A percentile compares a stretch with the other conserved stretches of the same genome.
Conservation (phyloP, 495 filamentous ascomycete genomes). For the Evernia prunastri region DNA sequence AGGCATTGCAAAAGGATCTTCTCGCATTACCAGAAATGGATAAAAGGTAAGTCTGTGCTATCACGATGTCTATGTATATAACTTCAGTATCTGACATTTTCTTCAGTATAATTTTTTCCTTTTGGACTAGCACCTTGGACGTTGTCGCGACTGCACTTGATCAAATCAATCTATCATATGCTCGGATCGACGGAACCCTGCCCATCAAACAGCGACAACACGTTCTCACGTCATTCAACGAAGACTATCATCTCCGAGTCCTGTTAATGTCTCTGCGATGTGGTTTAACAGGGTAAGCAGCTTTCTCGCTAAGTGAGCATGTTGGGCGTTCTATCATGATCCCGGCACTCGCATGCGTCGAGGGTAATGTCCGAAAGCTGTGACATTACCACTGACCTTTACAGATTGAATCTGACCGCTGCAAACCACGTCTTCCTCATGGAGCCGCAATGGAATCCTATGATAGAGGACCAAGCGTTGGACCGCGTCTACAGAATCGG, state of each 20-base stretch:
- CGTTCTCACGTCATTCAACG: slow-evolving; percentile 32
- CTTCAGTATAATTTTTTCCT: slow-evolving; percentile 40
- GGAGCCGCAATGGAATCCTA: slow-evolving; percentile 32
- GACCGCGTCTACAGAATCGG: slow-evolving; percentile 32
- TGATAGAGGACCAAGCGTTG: slow-evolving; percentile 31
- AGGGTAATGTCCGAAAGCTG: too few species aligned
- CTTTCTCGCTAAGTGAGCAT: too few species aligned
- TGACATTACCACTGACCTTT: not conserved
- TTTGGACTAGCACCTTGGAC: slow-evolving; percentile 41
- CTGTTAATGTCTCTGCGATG: slow-evolving; percentile 38
- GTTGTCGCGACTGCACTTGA: slow-evolving; percentile 34
- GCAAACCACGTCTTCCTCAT: slow-evolving; percentile 37
- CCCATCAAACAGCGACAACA: slow-evolving; percentile 32
- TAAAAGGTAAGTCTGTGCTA: slow-evolving; percentile 43
- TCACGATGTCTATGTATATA: slow-evolving; percentile 35
- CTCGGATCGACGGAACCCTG: slow-evolving; percentile 41
- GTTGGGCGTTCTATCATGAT: too few species aligned
- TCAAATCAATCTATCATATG: slow-evolving; percentile 26
- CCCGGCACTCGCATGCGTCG: too few species aligned
- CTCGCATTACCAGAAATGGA: slow-evolving; percentile 56
- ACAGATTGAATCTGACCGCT: slow-evolving; percentile 25
- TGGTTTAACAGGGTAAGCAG: slow-evolving; percentile 25
- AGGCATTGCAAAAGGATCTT: slow-evolving; percentile 82
- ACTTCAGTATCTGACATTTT: not conserved
- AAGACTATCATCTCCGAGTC: slow-evolving; percentile 29